Evolutionary conservation across 768 basidiomycete genomes (phyloP), one percentile per base, ranked within the genome.

Genomic region (Pleurotus pulmonarius): DNA sequence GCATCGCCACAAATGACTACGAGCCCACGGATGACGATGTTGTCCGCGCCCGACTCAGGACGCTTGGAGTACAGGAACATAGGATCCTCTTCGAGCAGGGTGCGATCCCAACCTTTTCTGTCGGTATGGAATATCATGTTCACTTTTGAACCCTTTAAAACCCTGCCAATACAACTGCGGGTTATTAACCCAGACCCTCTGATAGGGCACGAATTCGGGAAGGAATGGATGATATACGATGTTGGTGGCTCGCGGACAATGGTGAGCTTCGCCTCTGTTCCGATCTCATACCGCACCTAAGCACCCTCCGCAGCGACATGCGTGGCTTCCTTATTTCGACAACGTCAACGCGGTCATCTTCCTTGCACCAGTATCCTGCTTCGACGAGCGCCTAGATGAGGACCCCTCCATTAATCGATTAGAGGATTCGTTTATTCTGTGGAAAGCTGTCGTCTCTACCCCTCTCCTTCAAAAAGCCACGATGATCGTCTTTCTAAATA

Each of bases 291-390:
- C 22, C 55, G 12, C 22, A 16, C 49, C 15, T 16, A 5, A 49
- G 56, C 22, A n/a, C 39, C 22, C 46, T 64, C 45, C 56, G 0
- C 63, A 90, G 86, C 88, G 90, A 39, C 73, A 82, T 18, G 86
- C 86, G 0, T 92, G 90, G 90, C 72, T 89, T 16, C 87, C 89
- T 0, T 92, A 84, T 69, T 92, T 92, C 64, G 86, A 91, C 52
- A 81, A 86, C 63, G 86, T 86, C 44, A 82, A 90, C 60, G 87
- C 86, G 2, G 84, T 92, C 64, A 89, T 92, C 55, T 92, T 92
- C 70, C 75, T 92, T 18, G 86, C 88, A 1, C 90, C 90, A 6
- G 79, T 92, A 43, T 90, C 87, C 15, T 88, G 86, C 46, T 92
- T 92, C 60, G 88, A 92, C 65, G 87, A 92, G 65, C 74, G 79